Conservation (phyloP, 116 monocot genomes). For the Trichopus zeylanicus region DNA sequence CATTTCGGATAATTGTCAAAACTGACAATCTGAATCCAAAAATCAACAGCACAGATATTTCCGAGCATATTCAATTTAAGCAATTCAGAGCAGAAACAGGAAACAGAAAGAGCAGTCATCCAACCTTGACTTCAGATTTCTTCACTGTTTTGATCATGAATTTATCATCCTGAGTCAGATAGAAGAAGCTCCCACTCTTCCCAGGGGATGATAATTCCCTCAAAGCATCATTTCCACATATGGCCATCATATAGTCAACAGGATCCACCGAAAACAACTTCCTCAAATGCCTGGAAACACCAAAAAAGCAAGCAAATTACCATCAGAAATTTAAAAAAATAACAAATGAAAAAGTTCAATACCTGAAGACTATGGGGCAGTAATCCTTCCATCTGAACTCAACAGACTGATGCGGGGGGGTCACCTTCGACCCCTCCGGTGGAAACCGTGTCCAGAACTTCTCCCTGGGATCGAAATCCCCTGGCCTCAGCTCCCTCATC, state of each 20-base stretch:
- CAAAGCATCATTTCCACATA: conserved; percentile 89
- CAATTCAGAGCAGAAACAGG: no score
- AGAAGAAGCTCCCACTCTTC: conserved; percentile 95
- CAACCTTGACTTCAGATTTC: conserved; percentile 95
- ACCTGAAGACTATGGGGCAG: conserved; percentile 96
- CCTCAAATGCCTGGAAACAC: conserved; percentile 63
- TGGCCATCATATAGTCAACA: conserved; percentile 96
- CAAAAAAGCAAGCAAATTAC: not conserved
- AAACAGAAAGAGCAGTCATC: no score
- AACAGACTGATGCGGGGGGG: conserved; percentile 71
- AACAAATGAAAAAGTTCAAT: no score
- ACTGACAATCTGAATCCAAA: no score
- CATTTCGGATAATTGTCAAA: no score
- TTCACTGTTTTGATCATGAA: conserved; percentile 97
- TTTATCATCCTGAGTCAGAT: conserved; percentile 84
- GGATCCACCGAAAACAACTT: conserved; percentile 83
- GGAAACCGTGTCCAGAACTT: conserved; percentile 96
- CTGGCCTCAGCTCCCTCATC: conserved; percentile 44
- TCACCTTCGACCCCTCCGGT: conserved; percentile 86
- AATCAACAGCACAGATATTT: no score
- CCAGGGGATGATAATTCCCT: conserved; percentile 92
- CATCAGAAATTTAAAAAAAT: not conserved
- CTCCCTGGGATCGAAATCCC: conserved; percentile 80
- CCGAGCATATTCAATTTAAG: no score
- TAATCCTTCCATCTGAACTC: conserved; percentile 99